Conservation (phyloP, 768 basidiomycete species). For the Collybia sp. region DNA sequence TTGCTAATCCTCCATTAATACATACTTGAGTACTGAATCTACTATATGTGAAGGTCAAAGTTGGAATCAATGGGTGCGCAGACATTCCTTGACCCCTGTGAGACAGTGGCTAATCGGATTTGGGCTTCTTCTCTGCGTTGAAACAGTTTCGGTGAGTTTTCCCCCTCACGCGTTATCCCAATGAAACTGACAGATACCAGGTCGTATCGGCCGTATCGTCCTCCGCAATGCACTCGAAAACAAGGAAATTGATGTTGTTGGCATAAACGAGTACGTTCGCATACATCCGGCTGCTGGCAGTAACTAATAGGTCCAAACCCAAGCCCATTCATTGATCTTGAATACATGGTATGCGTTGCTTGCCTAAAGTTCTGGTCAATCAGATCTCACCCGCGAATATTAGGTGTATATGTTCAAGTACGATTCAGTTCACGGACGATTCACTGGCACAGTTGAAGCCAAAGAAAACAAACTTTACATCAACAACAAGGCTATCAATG, state of each 20-base stretch:
- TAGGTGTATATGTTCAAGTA: conserved; percentile 99
- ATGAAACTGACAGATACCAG: conserved; percentile 33
- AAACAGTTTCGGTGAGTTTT: conserved; percentile 60
- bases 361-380: background rate
- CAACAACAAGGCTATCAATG: conserved; percentile 68
- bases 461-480: conserved; percentile 90
- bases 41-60: conserved; percentile 53
- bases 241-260: conserved; percentile 78
- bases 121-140: conserved; percentile 9
- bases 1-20: background rate
- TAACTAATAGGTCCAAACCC: background rate
- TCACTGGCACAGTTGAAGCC: conserved; percentile 77
- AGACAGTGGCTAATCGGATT: conserved; percentile 4
- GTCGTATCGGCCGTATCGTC: conserved; percentile 99
- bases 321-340: conserved; percentile 95
- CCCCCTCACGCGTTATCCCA: background rate
- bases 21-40: background rate
- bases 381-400: background rate
- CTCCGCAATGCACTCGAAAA: conserved; percentile 86
- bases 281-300: background rate
- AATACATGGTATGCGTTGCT: conserved; percentile 77
- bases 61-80: conserved; percentile 93
- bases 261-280: conserved; percentile 82
- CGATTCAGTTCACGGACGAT: conserved; percentile 90
- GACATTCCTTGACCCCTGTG: conserved; percentile 7